Evolutionary conservation across 192 early-diverging fungal genomes (phyloP), one percentile per base, ranked within the genome.

Genomic region (Coemansia sp.): DNA sequence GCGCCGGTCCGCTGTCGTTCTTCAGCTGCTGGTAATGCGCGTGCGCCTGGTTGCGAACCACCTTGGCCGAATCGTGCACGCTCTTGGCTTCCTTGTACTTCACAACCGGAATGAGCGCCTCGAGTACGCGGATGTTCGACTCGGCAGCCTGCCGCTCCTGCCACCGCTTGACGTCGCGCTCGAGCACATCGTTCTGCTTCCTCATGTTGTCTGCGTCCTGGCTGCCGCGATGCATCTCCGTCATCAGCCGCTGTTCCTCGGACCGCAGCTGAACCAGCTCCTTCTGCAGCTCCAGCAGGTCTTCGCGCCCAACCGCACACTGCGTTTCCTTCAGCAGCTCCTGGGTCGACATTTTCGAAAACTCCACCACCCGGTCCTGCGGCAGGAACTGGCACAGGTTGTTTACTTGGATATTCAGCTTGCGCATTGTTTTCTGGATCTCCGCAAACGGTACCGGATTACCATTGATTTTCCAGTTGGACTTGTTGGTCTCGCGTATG

Each of bases 311-410:
- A 15, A 91, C 91, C 0, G 97, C 94, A 8, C 87, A 72, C 70
- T 96, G 92, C 6, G 97, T 99, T 72, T 93, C 91, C 44, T 77
- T 71, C 21, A 99, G 83, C 32, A 99, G 76, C 61, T 91, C 85
- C 15, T 87, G 78, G 6, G 95, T 85, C 32, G 86, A 81, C 88
- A 99, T 87, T 84, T 92, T 89, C 6, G 96, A 94, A 71, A 99
- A 99, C 65, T 94, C 93, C 7, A 89, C 86, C 7, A 99, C 97
- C 59, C 88, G 85, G 77, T 99, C 97, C 72, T 99, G 97, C 8
- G 97, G 97, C 62, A 99, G 78, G 67, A 99, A 97, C 80, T 98
- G 96, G 76, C 97, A 99, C 52, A 99, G 76, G 68, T 98, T 99
- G 78, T 95, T 92, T 47, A 98, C 94, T 67, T 99, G 96, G 61